Evolutionary conservation across 2,329 filamentous ascomycete species (phyloP), one percentile per base, ranked within the genome.

Genomic region (Fusarium sp.): DNA sequence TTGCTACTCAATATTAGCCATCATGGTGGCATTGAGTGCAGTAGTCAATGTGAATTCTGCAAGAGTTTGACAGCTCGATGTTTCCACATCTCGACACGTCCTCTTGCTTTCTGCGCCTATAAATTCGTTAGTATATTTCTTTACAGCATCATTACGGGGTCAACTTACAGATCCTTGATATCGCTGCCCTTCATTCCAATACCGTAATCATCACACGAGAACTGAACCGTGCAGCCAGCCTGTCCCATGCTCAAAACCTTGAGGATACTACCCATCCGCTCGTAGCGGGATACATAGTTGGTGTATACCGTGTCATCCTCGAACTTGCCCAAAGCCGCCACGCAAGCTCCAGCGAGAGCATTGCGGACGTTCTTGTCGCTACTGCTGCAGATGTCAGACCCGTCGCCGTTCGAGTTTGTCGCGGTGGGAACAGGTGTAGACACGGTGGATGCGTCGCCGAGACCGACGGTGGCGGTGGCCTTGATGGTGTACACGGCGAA

Each of bases 161-260:
- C 17, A 46, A 61, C 58, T 62, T 62, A 62, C 58, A 62, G 28
- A 7, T 46, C 36, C 20, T 62, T 62, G 1, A 62, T 62, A 2
- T 62, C 58, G 1, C 23, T 62, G 6, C 58, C 58, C 42, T 62
- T 62, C 58, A 62, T 62, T 4, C 56, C 58, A 11, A 61, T 61
- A 7, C 42, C 56, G 3, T 62, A 62, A 6, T 62, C 58, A 14
- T 62, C 56, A 5, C 58, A 62, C 1, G 56, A 46, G 12, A 46
- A 62, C n/a, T 62, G 58, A 2, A 62, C 40, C 8, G 42, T 62
- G 1, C 58, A 62, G 4, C 58, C 36, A 7, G 58, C 58, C 15
- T 62, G 36, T 1, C 58, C 47, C 2, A 61, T 53, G 3, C 39
- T 61, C 1, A 61, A 14, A 0, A 11, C 20, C 26, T 54, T 54